These are phyloP conservation scores for Boletus sp. DNA, from an alignment of 768 basidiomycete genomes.

Conservation along the genomic window DNA sequence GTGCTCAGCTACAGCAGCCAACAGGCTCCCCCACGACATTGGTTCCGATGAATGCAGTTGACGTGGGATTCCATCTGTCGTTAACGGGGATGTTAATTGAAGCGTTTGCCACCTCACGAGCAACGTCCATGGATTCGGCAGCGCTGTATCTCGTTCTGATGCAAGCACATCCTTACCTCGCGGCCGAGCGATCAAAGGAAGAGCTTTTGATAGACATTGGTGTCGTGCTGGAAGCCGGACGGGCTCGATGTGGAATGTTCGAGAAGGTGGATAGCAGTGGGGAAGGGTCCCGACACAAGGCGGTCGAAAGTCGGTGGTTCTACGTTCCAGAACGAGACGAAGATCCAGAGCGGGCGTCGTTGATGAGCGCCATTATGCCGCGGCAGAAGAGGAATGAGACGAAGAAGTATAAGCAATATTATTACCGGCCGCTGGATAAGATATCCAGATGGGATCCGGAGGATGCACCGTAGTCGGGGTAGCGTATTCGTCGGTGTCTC, in stretches of 20 bases:
- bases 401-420: conserved; percentile 85
- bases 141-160: conserved; percentile 51
- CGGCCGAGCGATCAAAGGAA: conserved; percentile 28
- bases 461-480: conserved; percentile 39
- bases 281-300: conserved; percentile 51
- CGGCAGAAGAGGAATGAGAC: conserved; percentile 72
- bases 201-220: conserved; percentile 53
- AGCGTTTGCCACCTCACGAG: conserved; percentile 67
- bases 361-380: conserved; percentile 72
- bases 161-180: conserved; percentile 52
- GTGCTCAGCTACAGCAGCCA: not conserved
- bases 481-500: conserved; percentile 12
- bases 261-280: conserved; percentile 68
- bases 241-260: conserved; percentile 56
- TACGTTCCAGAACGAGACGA: conserved; percentile 71
- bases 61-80: conserved; percentile 37
- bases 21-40: not conserved
- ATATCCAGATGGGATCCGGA: conserved; percentile 73
- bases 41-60: conserved; percentile 12
- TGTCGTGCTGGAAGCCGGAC: conserved; percentile 45
- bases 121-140: conserved; percentile 58
- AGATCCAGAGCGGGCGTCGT: conserved; percentile 64
- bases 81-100: conserved; percentile 68
- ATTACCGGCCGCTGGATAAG: conserved; percentile 71
- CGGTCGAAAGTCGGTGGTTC: conserved; percentile 55